Evolutionary conservation across 441 rosid species (phyloP).

Genomic region (Jatropha multifida): DNA sequence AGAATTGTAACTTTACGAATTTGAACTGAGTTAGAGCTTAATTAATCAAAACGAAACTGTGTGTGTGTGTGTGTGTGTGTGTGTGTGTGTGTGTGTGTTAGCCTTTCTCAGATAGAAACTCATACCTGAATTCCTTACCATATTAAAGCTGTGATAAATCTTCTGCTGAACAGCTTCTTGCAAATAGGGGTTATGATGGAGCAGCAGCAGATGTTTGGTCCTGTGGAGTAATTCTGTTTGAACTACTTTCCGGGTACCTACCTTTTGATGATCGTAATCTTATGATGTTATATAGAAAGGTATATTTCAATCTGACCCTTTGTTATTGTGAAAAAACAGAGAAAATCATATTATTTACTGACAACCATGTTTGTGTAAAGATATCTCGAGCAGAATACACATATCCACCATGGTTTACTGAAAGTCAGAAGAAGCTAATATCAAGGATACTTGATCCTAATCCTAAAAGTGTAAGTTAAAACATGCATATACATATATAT

Average conservation of each 20-base stretch:
- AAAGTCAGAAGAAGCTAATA: constrained; percentile 60
- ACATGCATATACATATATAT: not conserved
- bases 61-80: no score
- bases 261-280: constrained; percentile 80
- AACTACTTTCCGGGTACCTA: constrained; percentile 67
- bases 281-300: constrained; percentile 63
- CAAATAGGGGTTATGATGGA: constrained; percentile 74
- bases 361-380: constrained; percentile 31
- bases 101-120: not conserved
- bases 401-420: constrained; percentile 64
- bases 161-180: constrained; percentile 57
- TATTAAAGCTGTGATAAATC: constrained; percentile 19
- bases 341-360: not conserved
- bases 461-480: constrained; percentile 52
- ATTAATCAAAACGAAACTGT: not conserved
- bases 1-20: not conserved
- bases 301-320: constrained; percentile 23
- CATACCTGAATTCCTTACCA: constrained; percentile 12
- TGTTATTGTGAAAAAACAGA: not conserved
- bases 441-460: constrained; percentile 74
- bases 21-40: not conserved
- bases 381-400: constrained; percentile 68
- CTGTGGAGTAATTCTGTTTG: constrained; percentile 80
- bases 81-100: no score
- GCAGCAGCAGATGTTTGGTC: constrained; percentile 95